Base-by-base conservation (phyloP, 441 rosid genomes). In the Croton setiger region DNA sequence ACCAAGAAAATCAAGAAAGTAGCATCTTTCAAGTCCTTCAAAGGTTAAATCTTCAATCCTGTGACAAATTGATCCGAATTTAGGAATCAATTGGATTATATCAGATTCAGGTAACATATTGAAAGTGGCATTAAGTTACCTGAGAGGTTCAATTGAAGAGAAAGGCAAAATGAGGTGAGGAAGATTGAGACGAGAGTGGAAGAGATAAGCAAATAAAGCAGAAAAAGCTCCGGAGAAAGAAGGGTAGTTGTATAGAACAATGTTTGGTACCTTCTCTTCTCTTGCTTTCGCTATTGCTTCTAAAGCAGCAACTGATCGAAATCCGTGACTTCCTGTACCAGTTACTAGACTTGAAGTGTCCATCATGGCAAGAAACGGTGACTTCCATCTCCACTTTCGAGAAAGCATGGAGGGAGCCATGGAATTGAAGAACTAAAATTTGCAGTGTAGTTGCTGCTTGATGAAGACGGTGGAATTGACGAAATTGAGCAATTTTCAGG, bases 191-290 rank as follows among this genome's bases (percentile, higher is more conserved):
- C 77, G 94, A 47, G 84, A 75, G 81, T 87, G 91, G 81, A 83
- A 87, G 80, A 85, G 87, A 60, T 75, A 85, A 72, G 96, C 89
- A 74, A 85, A 85, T 78, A 90, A 80, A 77, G 94, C 91, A 15
- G 92, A 84, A 74, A 82, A 83, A 1, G 90, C 91, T 37, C 98
- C 96, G n/a, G 97, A 85, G 79, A 85, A 85, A 1, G 94, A 93
- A 1, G 98, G 96, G 75, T 86, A 90, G 68, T 88, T 90, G 79
- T 90, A 90, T 5, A 86, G 81, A 2, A 82, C 85, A 61, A 88
- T 52, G 65, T 82, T 87, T 27, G 80, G 79, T 49, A 83, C 82
- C 45, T 78, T 84, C 75, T 84, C 86, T 73, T 85, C 94, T 3
- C 75, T 63, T 2, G 89, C 90, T 74, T 74, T 80, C 0, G 79